phyloP scores from a whole-genome alignment of 2,329 filamentous ascomycete species.

The Colletotrichum sp. region DNA sequence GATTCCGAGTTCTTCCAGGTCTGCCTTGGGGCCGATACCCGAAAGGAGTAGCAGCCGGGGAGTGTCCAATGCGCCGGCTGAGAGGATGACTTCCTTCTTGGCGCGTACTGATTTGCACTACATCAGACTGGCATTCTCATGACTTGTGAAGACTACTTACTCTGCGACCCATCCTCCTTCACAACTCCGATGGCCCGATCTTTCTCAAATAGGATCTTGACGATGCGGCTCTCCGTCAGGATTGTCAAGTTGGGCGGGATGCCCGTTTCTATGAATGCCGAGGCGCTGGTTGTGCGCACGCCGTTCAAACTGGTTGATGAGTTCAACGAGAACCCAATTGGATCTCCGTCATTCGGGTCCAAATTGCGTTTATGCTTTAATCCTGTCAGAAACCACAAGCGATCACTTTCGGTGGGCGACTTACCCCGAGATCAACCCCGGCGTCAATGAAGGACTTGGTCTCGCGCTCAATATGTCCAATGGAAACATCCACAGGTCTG shows the following conservation, averaged over 20 bases:
- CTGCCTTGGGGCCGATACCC: background rate
- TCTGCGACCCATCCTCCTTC: background rate
- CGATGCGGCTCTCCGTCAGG: conserved; percentile 87
- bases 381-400: background rate
- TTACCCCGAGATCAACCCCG: background rate
- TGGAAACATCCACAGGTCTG: conserved; percentile 7
- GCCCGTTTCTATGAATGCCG: background rate
- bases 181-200: conserved; percentile 67
- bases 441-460: conserved; percentile 10
- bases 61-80: conserved; percentile 70
- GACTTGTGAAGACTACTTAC: background rate
- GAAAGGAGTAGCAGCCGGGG: conserved; percentile 45
- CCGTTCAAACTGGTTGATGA: background rate
- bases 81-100: conserved; percentile 72
- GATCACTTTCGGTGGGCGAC: background rate
- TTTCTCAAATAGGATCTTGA: conserved; percentile 74
- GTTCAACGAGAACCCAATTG: conserved; percentile 2
- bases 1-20: background rate
- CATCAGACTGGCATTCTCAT: rapidly evolving
- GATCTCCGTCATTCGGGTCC: conserved; percentile 3
- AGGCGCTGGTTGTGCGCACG: background rate
- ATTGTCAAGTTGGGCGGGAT: conserved; percentile 74
- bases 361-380: background rate
- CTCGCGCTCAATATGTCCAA: background rate
- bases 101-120: conserved; percentile 29